Evolutionary conservation across 805 yeast species (phyloP), one percentile per base, ranked within the genome.

Genomic region (Myxozyma neotropica): DNA sequence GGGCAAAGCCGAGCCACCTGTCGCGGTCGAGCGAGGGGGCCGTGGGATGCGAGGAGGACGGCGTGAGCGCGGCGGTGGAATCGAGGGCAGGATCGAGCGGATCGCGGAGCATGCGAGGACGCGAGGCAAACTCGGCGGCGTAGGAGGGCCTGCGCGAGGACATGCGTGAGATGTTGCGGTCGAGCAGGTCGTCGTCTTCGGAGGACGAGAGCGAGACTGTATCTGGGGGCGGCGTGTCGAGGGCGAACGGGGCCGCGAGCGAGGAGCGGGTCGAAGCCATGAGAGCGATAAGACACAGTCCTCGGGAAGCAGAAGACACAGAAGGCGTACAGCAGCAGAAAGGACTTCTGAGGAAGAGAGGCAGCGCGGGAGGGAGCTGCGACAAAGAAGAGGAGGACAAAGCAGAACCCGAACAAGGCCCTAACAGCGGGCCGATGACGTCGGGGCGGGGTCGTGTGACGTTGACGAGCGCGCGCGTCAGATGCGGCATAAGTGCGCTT

Each of bases 81-180:
- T 53, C 44, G 40, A 27, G 23, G 6, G 17, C 43, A 17, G 43
- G 21, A 19, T 38, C 43, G 4, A 29, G 55, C 50, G 38, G 35
- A 17, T 24, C 43, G 33, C 13, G 21, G 15, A 38, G 35, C 24
- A 23, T 24, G 69, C 71, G 50, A 69, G 71, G 72, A 1, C 74
- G 59, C 12, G 70, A 61, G 4, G 74, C 79, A 64, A 83, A 79
- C 70, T 85, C 89, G 3, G 88, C 88, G 13, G 88, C 85, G 69
- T 81, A 85, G 60, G 85, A 80, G 17, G 89, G 89, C 65, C 89
- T 75, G 68, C 89, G 76, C 4, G 86, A 80, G 10, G 83, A 80
- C 38, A 84, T 80, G 51, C 75, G 81, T 45, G 81, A 80, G 13
- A 83, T 75, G 2, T 87, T 86, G 42, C 36, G 52, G 17, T 52